phyloP scores from a whole-genome alignment of 2,329 filamentous ascomycete species.

The Fusarium sp. region DNA sequence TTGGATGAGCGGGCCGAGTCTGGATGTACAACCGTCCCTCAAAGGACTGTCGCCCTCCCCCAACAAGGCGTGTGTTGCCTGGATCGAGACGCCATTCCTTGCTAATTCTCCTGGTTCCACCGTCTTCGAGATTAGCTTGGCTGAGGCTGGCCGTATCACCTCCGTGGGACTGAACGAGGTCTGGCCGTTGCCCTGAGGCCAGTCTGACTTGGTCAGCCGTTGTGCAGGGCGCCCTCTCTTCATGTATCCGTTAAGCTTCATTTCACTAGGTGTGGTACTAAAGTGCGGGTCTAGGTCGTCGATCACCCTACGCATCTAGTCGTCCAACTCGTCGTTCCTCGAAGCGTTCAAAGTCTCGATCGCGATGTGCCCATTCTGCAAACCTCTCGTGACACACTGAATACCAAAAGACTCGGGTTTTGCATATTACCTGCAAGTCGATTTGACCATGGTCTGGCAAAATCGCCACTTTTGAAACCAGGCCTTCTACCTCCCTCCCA shows the following conservation, averaged over 20 bases:
- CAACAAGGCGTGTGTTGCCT: constrained; percentile 33
- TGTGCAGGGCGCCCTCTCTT: constrained; percentile 1
- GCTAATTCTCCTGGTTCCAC: constrained; percentile 40
- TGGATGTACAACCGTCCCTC: constrained; percentile 37
- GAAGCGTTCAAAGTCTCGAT: background rate
- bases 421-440: constrained; percentile 1
- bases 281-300: background rate
- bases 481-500: background rate
- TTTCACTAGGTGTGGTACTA: constrained; percentile 1
- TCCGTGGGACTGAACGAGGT: constrained; percentile 28
- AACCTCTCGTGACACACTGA: background rate
- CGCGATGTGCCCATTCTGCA: background rate
- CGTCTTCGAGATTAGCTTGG: constrained; percentile 46
- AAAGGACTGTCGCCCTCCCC: constrained; percentile 22
- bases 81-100: constrained; percentile 30
- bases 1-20: constrained; percentile 46
- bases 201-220: constrained; percentile 17
- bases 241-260: constrained; percentile 1
- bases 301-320: background rate
- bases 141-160: constrained; percentile 39
- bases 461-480: background rate
- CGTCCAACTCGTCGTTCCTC: background rate
- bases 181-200: constrained; percentile 18
- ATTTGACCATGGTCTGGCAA: background rate
- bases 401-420: background rate